Base-by-base conservation (phyloP, 192 early-diverging fungal species). In the Backusella tuberculispora region DNA sequence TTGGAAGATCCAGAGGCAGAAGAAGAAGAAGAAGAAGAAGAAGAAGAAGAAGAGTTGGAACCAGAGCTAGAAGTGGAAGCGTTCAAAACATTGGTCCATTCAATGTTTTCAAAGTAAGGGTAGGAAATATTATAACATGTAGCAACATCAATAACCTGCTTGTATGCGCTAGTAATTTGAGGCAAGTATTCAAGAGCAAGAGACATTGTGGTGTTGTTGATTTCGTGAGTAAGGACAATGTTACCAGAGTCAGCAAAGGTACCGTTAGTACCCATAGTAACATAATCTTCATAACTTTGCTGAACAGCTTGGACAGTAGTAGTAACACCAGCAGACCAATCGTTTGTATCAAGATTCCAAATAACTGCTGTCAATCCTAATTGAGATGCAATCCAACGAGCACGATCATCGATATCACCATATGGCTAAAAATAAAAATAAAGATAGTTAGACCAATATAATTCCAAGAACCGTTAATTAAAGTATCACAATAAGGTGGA, bases 351-450 rank as follows among this genome's bases (percentile, higher is more conserved):
- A 21, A 79, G 63, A 41, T 79, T 66, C 78, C 78, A 79, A 45
- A 79, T 79, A 46, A 79, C 47, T 9, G 78, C 73, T 66, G 78
- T 79, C 63, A 75, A 71, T 34, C 69, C 69, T 63, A 90, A 72
- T 42, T 87, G 84, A 26, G 71, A 34, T 4, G 85, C 81, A 68
- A 90, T 83, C 65, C 68, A 66, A 29, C 88, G 81, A 17, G 88
- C 84, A 34, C 89, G 76, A 21, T 87, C 85, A 73, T 90, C 89
- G 19, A 87, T 78, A 77, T 89, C 88, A 53, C 88, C 88, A 48
- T 73, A 86, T 26, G 85, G 72, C 41, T 70, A 70, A 50, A 12
- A 70, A 29, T 29, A 46, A 70, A 14, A 71, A 14, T 10, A 66
- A n/a, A 21, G 13, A 21, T 21, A 34, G 6, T 65, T 21, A n/a